phyloP scores from a whole-genome alignment of 2,329 filamentous ascomycete genomes.

The Claviceps sp. region DNA sequence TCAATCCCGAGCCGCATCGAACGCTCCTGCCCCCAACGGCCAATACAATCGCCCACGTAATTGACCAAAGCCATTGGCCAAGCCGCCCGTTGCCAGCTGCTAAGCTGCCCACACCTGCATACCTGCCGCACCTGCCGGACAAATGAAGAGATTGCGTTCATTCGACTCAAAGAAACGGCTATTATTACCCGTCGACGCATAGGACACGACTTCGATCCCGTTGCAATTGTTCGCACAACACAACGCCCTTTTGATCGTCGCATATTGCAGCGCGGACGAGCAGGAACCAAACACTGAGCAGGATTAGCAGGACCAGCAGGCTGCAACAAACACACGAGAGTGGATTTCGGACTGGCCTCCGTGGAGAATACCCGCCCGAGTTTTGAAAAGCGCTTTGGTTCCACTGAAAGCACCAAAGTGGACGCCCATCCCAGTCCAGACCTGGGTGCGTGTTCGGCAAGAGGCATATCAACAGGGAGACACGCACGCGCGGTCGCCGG shows the following conservation, averaged over 20 bases:
- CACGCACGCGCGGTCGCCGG: not conserved
- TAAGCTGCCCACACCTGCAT: not conserved
- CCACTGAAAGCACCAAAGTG: conserved; percentile 2
- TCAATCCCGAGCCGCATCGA: not conserved
- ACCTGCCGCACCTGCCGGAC: not conserved
- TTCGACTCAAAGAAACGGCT: not conserved
- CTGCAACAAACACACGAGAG: not conserved
- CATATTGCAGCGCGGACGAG: no score
- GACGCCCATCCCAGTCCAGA: conserved; percentile 1
- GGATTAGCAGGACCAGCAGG: not conserved
- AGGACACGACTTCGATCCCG: not conserved
- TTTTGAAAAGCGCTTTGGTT: not conserved
- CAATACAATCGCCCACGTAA: not conserved
- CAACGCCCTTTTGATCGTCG: not conserved
- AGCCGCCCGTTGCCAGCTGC: not conserved
- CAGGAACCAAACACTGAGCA: no score
- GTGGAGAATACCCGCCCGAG: conserved; percentile 1
- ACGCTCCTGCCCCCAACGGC: not conserved
- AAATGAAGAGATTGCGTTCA: not conserved
- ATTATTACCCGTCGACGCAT: not conserved
- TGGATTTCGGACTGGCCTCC: conserved; percentile 2
- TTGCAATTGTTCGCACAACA: not conserved
- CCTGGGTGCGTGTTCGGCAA: not conserved
- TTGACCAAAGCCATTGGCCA: not conserved
- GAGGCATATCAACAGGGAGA: not conserved